These are phyloP conservation scores for Dictyostelium citrinum DNA, from an alignment of 78 protist species.

Conservation along the genomic window DNA sequence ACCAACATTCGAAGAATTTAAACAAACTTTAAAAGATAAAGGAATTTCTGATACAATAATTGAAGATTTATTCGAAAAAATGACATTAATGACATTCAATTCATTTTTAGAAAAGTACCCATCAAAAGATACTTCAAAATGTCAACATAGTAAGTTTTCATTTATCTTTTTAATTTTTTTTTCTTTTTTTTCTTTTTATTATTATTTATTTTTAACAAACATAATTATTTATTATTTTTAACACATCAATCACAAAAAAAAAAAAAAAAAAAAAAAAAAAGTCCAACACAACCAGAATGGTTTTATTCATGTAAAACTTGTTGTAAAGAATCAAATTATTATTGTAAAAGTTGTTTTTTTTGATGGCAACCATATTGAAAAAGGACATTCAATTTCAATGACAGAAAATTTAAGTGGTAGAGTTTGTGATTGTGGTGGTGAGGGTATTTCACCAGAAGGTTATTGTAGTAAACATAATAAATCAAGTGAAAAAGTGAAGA, in stretches of 20 bases:
- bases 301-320: background rate
- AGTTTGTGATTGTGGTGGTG: background rate
- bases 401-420: background rate
- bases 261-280: too few relatives aligned
- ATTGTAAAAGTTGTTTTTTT: background rate
- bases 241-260: too few relatives aligned
- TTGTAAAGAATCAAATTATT: background rate
- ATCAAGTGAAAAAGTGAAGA: background rate
- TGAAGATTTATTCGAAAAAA: background rate
- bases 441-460: background rate
- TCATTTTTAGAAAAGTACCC: background rate
- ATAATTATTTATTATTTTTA: too few relatives aligned
- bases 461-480: background rate
- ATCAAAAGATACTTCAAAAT: background rate
- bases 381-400: background rate
- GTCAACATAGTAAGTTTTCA: background rate
- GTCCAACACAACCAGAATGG: background rate
- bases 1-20: conserved; percentile 25
- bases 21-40: conserved; percentile 21
- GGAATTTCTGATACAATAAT: background rate
- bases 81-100: background rate
- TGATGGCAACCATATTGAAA: background rate
- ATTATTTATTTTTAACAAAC: background rate
- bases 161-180: background rate
- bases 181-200: background rate